Conservation (phyloP, 2,329 filamentous ascomycete species). For the Talaromyces sp. region DNA sequence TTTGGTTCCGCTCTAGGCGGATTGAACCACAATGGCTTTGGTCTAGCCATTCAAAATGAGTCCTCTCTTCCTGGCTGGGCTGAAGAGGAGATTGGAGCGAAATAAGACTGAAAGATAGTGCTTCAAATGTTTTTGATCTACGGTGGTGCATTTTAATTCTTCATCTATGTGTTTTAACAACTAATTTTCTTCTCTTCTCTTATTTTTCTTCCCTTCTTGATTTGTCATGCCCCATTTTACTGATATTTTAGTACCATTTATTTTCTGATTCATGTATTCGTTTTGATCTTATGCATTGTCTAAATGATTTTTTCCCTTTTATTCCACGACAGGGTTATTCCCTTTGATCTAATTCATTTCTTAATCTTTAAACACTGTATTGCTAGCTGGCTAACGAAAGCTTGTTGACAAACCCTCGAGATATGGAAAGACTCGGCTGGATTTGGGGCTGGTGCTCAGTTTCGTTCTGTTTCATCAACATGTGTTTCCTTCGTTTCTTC, state of each 20-base stretch:
- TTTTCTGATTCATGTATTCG: constrained; percentile 30
- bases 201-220: constrained; percentile 10
- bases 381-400: constrained; percentile 41
- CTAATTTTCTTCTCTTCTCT: constrained; percentile 21
- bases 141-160: constrained; percentile 17
- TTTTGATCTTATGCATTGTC: constrained; percentile 27
- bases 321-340: constrained; percentile 21
- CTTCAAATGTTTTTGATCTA: constrained; percentile 2
- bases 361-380: constrained; percentile 35
- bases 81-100: constrained; percentile 61
- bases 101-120: constrained; percentile 36
- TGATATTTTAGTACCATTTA: constrained; percentile 22
- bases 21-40: constrained; percentile 58
- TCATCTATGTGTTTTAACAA: constrained; percentile 18
- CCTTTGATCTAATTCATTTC: constrained; percentile 9
- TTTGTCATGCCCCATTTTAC: constrained; percentile 23
- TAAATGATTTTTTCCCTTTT: constrained; percentile 23
- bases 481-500: neutral
- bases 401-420: constrained; percentile 18
- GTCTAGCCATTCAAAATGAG: constrained; percentile 60
- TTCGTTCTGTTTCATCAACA: neutral
- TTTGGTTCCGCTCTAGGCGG: constrained; percentile 60
- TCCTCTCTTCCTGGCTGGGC: constrained; percentile 61
- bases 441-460: constrained; percentile 9
- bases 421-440: constrained; percentile 3